A percentile compares a stretch with the other conserved stretches of the same genome.
Conservation (phyloP, 441 rosid genomes). For the Gossypium gossypioides region DNA sequence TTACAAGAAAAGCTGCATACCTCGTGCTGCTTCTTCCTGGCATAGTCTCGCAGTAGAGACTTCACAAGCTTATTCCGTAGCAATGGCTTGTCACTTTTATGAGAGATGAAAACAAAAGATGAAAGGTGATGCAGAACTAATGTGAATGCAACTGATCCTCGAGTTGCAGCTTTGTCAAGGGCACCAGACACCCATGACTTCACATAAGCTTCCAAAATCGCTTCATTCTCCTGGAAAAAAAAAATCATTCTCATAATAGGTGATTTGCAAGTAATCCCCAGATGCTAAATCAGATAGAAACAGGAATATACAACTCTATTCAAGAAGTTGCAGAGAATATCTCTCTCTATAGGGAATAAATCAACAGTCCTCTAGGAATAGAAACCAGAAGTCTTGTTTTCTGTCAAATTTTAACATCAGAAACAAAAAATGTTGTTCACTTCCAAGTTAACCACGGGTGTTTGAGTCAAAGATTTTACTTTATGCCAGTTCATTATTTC, state of each 20-base stretch:
- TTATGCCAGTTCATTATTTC: neutral
- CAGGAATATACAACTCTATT: neutral
- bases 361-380: neutral
- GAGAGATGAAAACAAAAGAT: slow-evolving; percentile 40
- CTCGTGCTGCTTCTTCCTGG: slow-evolving; percentile 53
- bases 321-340: neutral
- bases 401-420: neutral
- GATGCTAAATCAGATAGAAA: neutral
- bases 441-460: neutral
- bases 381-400: neutral
- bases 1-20: slow-evolving; percentile 27
- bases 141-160: slow-evolving; percentile 53
- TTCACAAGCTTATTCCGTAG: slow-evolving; percentile 53
- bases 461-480: neutral
- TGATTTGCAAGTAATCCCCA: neutral
- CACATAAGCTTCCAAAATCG: slow-evolving; percentile 58
- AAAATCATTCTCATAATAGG: neutral
- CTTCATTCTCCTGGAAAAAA: slow-evolving; percentile 53
- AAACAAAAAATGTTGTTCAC: neutral
- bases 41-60: slow-evolving; percentile 65
- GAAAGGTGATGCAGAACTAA: slow-evolving; percentile 65
- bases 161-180: slow-evolving; percentile 61
- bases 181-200: slow-evolving; percentile 77
- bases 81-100: slow-evolving; percentile 19
- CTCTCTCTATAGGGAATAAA: neutral